These are phyloP conservation scores for Rosa persica DNA, from an alignment of 306 rosid species.

Conservation along the genomic window DNA sequence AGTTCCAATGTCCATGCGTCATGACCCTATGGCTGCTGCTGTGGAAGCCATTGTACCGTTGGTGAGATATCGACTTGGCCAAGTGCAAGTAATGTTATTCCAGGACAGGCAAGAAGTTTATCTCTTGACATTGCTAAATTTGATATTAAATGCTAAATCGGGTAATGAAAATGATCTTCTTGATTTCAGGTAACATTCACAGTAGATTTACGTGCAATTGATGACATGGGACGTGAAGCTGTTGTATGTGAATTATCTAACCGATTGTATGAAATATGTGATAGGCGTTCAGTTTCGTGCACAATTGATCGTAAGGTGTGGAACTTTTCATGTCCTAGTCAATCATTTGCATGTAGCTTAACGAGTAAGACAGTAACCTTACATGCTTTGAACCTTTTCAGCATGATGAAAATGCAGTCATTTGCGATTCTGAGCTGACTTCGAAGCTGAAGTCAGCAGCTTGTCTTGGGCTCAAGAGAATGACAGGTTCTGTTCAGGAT, in stretches of 20 bases:
- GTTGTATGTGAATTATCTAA: slow-evolving; percentile 72
- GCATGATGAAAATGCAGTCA: slow-evolving; percentile 93
- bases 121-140: slow-evolving; percentile 22
- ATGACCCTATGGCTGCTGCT: slow-evolving; percentile 83
- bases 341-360: not conserved
- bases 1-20: slow-evolving; percentile 96
- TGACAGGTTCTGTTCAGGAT: slow-evolving; percentile 69
- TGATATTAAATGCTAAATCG: slow-evolving; percentile 21
- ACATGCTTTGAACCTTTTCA: slow-evolving; percentile 28
- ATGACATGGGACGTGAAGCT: slow-evolving; percentile 86
- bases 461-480: slow-evolving; percentile 56
- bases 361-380: not conserved
- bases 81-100: slow-evolving; percentile 97
- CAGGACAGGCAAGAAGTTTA: slow-evolving; percentile 86
- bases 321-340: slow-evolving; percentile 9
- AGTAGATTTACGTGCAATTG: slow-evolving; percentile 81
- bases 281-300: slow-evolving; percentile 82
- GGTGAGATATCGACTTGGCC: slow-evolving; percentile 99
- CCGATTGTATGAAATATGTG: slow-evolving; percentile 71
- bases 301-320: slow-evolving; percentile 75
- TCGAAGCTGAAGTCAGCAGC: slow-evolving; percentile 73
- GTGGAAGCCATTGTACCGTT: slow-evolving; percentile 83
- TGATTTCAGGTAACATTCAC: slow-evolving; percentile 76
- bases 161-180: not conserved
- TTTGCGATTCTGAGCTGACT: slow-evolving; percentile 73